Base-by-base conservation (phyloP, 108 stramenopile species). In the Nitzschia sp. region DNA sequence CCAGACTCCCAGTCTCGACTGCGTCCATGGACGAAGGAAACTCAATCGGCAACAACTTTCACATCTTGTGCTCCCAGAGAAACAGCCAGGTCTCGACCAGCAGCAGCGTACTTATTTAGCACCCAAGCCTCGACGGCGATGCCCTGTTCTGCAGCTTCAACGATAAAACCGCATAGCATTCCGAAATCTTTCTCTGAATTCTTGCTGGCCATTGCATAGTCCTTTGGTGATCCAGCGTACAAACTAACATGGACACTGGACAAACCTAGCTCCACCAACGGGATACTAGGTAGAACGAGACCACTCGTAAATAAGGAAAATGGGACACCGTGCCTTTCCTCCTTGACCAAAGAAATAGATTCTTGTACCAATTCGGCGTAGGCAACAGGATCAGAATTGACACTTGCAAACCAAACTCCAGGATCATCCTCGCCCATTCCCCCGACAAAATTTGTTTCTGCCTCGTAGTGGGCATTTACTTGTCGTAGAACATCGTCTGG, bases 341-440 rank as follows among this genome's bases (percentile, higher is more conserved):
- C 48, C 29, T 76, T 62, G 5, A 76, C 73, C 19, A 62, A 15
- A 19, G 35, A 13, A 5, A 62, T 62, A 24, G 61, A 62, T 33
- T 59, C 70, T 46, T 66, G 46, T 23, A 66, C 33, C 25, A 74
- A 31, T 34, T 67, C 30, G 0, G 23, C 42, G 59, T 45, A 29
- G 49, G 45, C 36, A 42, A 71, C 24, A 15, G 72, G 38, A 64
- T 76, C 68, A 4, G 48, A 13, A 4, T 49, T 46, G 8, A 56
- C 19, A 5, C 64, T 36, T 0, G 55, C 36, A 36, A 79, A 62
- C 66, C 68, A 72, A 0, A 79, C 78, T 48, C 78, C 78, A 18
- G 51, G 58, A 49, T 79, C 78, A 49, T 46, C 36, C 54, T 79
- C 78, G 21, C 78, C 78, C 78, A 79, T 79, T 17, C 78, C 78